Percentiles rank a stretch among this genome's conserved stretches.
These are phyloP conservation scores for Colletotrichum australisinense DNA, from an alignment of 2,329 filamentous ascomycete species.

Conservation along the genomic window DNA sequence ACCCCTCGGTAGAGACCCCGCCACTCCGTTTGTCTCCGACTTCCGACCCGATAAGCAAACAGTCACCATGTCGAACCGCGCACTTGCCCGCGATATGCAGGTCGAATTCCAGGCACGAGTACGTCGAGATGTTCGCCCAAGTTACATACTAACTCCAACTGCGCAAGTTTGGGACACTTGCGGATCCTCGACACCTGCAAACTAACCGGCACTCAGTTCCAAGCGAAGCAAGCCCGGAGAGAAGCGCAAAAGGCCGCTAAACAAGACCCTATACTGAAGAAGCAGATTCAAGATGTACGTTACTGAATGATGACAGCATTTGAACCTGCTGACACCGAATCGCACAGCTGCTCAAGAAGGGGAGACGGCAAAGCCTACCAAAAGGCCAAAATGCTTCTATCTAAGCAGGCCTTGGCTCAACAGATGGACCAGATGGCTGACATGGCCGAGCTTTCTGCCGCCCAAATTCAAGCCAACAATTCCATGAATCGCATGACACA, in stretches of 20 bases:
- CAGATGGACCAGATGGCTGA: constrained; percentile 75
- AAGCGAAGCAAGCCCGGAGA: constrained; percentile 71
- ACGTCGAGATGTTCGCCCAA: constrained; percentile 33
- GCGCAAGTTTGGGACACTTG: background rate
- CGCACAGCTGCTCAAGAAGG: constrained; percentile 65
- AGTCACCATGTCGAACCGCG: constrained; percentile 67
- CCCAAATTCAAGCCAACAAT: constrained; percentile 74
- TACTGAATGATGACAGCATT: background rate
- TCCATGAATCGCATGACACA: constrained; percentile 74
- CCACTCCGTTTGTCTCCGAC: background rate
- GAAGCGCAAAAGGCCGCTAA: constrained; percentile 71
- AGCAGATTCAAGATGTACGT: constrained; percentile 68
- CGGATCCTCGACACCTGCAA: background rate
- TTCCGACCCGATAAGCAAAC: background rate
- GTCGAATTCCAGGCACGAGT: constrained; percentile 72
- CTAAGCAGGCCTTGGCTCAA: constrained; percentile 70
- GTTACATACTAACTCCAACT: background rate
- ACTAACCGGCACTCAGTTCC: constrained; percentile 54
- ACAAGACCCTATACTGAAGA: constrained; percentile 70
- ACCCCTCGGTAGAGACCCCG: background rate
- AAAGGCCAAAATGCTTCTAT: constrained; percentile 71
- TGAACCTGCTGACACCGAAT: background rate
- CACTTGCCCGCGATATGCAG: constrained; percentile 70
- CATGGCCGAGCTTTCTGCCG: constrained; percentile 70
- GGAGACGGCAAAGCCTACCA: constrained; percentile 72